A percentile compares a stretch with the other conserved stretches of the same genome.
These are phyloP conservation scores for Nevesoporus exiguus DNA, from an alignment of 768 basidiomycete species.

Conservation along the genomic window DNA sequence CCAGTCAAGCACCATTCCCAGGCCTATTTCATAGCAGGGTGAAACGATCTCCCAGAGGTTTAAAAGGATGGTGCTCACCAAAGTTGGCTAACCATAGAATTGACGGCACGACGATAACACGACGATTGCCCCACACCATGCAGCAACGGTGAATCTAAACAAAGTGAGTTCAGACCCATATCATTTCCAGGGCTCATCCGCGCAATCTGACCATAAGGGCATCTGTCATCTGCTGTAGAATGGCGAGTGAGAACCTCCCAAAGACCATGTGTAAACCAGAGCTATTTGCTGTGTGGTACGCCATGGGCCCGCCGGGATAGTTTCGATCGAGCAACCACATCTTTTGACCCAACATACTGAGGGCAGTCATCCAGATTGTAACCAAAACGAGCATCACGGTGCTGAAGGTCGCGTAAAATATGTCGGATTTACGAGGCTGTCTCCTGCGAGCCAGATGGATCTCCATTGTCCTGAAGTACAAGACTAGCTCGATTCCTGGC, in stretches of 20 bases:
- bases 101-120: conserved; percentile 9
- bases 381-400: conserved; percentile 21
- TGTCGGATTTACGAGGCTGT: conserved; percentile 4
- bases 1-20: conserved; percentile 6
- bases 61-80: conserved; percentile 2
- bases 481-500: conserved; percentile 14
- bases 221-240: conserved; percentile 33
- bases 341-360: conserved; percentile 13
- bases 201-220: conserved; percentile 16
- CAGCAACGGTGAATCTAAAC: conserved; percentile 37
- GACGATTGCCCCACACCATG: conserved; percentile 29
- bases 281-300: background rate
- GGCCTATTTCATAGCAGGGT: background rate
- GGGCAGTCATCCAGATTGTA: conserved; percentile 24
- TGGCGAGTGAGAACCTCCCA: background rate
- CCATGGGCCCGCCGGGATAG: conserved; percentile 31
- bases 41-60: background rate
- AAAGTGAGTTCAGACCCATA: too few relatives aligned
- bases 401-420: conserved; percentile 16
- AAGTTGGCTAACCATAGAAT: conserved; percentile 17
- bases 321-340: conserved; percentile 32
- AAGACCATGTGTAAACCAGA: background rate
- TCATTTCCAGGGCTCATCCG: background rate
- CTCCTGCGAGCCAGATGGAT: background rate
- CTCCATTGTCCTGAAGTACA: conserved; percentile 17